These are phyloP conservation scores for Cyberlindnera maclurae DNA, from an alignment of 805 yeast species.

Conservation along the genomic window DNA sequence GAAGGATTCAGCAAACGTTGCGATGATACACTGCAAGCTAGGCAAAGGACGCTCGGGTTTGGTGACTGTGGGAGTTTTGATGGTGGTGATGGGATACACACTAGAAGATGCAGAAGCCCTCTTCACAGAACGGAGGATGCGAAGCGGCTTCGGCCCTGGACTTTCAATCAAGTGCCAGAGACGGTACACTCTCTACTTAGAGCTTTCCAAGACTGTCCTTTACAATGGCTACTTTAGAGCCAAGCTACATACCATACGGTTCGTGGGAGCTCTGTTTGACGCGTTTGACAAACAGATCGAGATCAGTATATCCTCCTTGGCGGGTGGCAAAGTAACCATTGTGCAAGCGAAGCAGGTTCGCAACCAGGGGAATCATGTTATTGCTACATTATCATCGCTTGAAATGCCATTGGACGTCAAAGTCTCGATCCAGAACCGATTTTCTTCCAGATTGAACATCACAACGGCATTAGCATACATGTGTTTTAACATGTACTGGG, in stretches of 20 bases:
- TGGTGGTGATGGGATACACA: conserved; percentile 36
- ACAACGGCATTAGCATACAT: conserved; percentile 23
- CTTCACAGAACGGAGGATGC: conserved; percentile 56
- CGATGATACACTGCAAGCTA: conserved; percentile 77
- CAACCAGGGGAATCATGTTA: neutral
- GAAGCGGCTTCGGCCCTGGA: conserved; percentile 49
- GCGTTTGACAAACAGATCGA: neutral
- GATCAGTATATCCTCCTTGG: neutral
- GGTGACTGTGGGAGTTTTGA: conserved; percentile 60
- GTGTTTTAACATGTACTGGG: conserved; percentile 41
- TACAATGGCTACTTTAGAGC: neutral
- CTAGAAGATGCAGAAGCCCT: conserved; percentile 40
- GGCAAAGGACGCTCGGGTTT: conserved; percentile 93
- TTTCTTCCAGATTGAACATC: conserved; percentile 1
- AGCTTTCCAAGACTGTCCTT: neutral
- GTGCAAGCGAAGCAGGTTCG: neutral
- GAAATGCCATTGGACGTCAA: conserved; percentile 1
- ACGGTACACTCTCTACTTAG: conserved; percentile 54
- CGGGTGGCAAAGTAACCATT: neutral
- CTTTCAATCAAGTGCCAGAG: conserved; percentile 66
- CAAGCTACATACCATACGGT: neutral
- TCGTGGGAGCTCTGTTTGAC: conserved; percentile 1
- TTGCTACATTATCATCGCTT: too few species aligned
- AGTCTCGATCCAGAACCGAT: conserved; percentile 1
- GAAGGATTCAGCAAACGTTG: conserved; percentile 36